Evolutionary conservation across 768 basidiomycete species (phyloP).

Genomic region (Tulasnella sp.): DNA sequence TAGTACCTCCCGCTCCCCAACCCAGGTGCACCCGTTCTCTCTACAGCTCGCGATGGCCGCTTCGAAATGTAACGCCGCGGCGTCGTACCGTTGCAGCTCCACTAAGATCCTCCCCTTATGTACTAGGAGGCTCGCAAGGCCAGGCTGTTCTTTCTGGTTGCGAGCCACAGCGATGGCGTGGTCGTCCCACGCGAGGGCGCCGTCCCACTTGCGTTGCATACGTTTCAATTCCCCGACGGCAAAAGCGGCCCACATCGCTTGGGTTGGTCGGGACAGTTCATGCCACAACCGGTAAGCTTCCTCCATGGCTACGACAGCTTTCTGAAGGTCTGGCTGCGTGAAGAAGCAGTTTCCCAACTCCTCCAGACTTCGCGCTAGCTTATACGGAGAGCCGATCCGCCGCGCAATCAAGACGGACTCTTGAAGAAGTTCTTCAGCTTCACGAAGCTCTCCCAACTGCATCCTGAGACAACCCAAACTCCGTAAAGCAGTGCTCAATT

Average conservation of each 20-base stretch:
- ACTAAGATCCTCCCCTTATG: neutral
- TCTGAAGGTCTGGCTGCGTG: neutral
- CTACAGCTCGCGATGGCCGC: neutral
- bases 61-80: neutral
- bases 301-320: neutral
- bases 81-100: neutral
- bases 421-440: neutral
- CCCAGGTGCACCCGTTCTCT: neutral
- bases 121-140: neutral
- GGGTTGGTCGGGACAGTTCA: neutral
- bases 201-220: neutral
- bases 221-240: neutral
- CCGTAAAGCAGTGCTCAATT: neutral
- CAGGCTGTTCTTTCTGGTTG: neutral
- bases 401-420: neutral
- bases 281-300: neutral
- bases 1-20: fast-evolving
- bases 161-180: neutral
- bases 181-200: neutral
- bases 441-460: neutral
- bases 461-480: neutral
- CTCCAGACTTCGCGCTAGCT: neutral
- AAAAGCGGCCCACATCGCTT: neutral
- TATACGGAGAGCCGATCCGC: neutral
- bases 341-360: neutral